A percentile compares a stretch with the other conserved stretches of the same genome.
These are phyloP conservation scores for Fraxinus xanthoxyloides DNA, from an alignment of 305 asterid species.

Conservation along the genomic window DNA sequence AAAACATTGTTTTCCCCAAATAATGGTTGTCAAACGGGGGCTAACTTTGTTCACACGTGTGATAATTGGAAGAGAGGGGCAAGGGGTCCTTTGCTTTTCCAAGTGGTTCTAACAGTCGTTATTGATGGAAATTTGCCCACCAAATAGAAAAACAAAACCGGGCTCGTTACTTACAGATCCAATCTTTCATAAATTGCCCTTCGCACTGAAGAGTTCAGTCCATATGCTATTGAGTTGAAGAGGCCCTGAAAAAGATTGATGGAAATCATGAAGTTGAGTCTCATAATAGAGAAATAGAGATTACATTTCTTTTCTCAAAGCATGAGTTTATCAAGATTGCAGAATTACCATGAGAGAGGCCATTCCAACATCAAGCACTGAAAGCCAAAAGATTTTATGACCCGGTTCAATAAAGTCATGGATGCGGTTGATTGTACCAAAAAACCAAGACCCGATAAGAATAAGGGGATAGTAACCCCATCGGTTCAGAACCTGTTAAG, in stretches of 20 bases:
- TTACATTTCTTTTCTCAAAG: background rate
- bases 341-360: constrained; percentile 87
- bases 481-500: constrained; percentile 67
- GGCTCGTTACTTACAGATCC: constrained; percentile 66
- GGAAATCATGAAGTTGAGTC: constrained; percentile 10
- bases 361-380: constrained; percentile 94
- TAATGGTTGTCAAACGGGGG: background rate
- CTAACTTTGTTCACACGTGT: background rate
- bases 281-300: constrained; percentile 6
- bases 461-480: constrained; percentile 99
- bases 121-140: background rate
- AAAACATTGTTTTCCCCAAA: background rate
- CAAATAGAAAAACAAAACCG: background rate
- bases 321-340: background rate
- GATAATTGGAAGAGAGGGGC: background rate
- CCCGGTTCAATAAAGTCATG: constrained; percentile 91
- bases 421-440: constrained; percentile 92
- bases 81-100: background rate
- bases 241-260: constrained; percentile 60
- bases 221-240: constrained; percentile 95
- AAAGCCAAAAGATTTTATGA: constrained; percentile 93
- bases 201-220: constrained; percentile 92
- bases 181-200: constrained; percentile 80
- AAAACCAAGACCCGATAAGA: constrained; percentile 94
- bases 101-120: background rate